Evolutionary conservation across 768 basidiomycete species (phyloP).

Genomic region (Lentinula sp.): DNA sequence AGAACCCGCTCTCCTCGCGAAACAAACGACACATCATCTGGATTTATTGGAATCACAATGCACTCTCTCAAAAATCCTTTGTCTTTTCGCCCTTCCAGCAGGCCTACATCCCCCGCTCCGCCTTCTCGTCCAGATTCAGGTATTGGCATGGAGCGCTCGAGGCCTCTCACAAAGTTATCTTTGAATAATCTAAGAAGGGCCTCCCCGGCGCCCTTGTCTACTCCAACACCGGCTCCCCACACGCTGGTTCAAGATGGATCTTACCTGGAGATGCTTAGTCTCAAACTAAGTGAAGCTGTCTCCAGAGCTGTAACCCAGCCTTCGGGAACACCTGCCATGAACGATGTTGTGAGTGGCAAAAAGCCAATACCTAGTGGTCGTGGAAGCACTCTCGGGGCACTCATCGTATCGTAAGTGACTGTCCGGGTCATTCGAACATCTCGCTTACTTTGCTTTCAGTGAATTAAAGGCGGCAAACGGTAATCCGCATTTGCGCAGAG

Average conservation of each 20-base stretch:
- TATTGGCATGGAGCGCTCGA: conserved; percentile 36
- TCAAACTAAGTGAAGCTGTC: conserved; percentile 78
- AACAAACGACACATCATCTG: background rate
- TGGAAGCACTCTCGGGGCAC: conserved; percentile 56
- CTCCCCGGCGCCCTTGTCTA: conserved; percentile 38
- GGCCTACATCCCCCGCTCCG: conserved; percentile 50
- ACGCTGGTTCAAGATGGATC: conserved; percentile 67
- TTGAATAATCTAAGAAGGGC: conserved; percentile 54
- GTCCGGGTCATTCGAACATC: conserved; percentile 6
- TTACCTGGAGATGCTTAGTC: conserved; percentile 68
- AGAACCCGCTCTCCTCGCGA: background rate
- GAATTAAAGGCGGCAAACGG: conserved; percentile 63
- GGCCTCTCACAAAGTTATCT: conserved; percentile 53
- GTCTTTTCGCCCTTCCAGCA: conserved; percentile 58
- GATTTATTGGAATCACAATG: conserved; percentile 32
- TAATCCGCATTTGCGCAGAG: conserved; percentile 60
- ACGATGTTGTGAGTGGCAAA: conserved; percentile 58
- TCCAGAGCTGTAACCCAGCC: conserved; percentile 71
- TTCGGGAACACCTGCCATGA: conserved; percentile 39
- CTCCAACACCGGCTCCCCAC: conserved; percentile 29
- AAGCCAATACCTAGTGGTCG: conserved; percentile 72
- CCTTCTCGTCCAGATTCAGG: conserved; percentile 33
- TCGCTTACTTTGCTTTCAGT: conserved; percentile 29
- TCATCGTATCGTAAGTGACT: conserved; percentile 64
- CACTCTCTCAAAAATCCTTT: conserved; percentile 63